Evolutionary conservation across 495 filamentous ascomycete genomes (phyloP).

Genomic region (Neurospora sp.): DNA sequence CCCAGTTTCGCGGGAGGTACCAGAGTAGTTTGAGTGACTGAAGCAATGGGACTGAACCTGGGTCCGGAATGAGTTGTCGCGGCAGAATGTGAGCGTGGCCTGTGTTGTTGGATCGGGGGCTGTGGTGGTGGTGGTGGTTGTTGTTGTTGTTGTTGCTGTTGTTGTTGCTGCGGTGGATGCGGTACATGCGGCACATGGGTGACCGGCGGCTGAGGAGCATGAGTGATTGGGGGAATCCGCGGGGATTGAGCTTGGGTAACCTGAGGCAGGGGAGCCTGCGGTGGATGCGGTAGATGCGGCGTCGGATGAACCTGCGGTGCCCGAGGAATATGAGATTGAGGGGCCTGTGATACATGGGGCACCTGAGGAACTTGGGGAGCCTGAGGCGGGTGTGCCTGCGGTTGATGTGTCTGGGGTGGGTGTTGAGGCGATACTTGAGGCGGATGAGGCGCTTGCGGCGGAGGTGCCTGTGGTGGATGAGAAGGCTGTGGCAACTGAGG

Average conservation of each 20-base stretch:
- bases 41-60: slow-evolving; percentile 8
- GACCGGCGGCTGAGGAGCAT: neutral
- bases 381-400: slow-evolving; percentile 25
- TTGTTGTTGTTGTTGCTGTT: neutral
- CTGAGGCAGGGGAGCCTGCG: slow-evolving; percentile 8
- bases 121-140: neutral
- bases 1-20: slow-evolving; percentile 4
- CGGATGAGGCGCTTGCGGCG: slow-evolving; percentile 11
- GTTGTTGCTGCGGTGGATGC: slow-evolving; percentile 1
- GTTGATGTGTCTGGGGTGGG: neutral
- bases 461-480: slow-evolving; percentile 22
- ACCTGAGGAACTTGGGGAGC: slow-evolving; percentile 11
- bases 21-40: slow-evolving; percentile 12
- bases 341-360: slow-evolving; percentile 8
- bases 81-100: slow-evolving; percentile 2
- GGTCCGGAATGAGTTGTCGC: neutral
- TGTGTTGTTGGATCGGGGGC: slow-evolving; percentile 8
- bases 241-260: neutral
- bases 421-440: slow-evolving; percentile 5
- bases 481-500: neutral
- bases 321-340: neutral
- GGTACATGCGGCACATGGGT: neutral
- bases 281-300: neutral
- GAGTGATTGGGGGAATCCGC: neutral
- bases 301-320: neutral